A percentile compares a stretch with the other conserved stretches of the same genome.
Evolutionary conservation across 257 asterid species (phyloP).

Genomic region (Solanum peruvianum): DNA sequence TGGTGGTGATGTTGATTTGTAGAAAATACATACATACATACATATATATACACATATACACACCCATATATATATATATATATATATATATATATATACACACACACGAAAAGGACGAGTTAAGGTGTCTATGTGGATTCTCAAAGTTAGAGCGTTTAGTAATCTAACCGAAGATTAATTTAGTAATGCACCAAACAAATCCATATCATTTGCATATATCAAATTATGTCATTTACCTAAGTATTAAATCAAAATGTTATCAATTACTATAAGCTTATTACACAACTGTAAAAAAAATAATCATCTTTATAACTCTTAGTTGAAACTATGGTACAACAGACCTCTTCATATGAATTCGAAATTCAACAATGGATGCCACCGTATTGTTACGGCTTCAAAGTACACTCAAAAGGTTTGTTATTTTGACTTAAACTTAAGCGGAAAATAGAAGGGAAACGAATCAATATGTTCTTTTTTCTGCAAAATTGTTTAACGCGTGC

Average conservation of each 20-base stretch:
- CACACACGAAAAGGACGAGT: not conserved
- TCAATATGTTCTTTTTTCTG: constrained; percentile 16
- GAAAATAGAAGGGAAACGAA: not conserved
- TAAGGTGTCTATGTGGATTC: not conserved
- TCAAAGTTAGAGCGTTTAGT: not conserved
- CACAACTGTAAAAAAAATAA: not conserved
- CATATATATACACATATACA: no score
- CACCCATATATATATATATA: no score
- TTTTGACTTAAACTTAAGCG: not conserved
- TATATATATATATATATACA: no score
- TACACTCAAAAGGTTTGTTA: constrained; percentile 4
- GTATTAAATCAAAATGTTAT: not conserved
- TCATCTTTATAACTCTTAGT: not conserved
- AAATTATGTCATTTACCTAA: not conserved
- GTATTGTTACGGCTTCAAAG: constrained; percentile 4
- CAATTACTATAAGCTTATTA: not conserved
- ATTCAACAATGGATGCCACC: constrained; percentile 10
- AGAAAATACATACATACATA: not conserved
- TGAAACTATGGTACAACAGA: constrained; percentile 22
- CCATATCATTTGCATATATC: not conserved
- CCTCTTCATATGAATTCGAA: not conserved
- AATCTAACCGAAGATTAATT: not conserved
- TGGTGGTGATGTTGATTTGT: not conserved
- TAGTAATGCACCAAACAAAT: not conserved
- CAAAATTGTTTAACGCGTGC: constrained; percentile 35